Evolutionary conservation across 495 filamentous ascomycete species (phyloP).

Genomic region (Xylaria scruposa): DNA sequence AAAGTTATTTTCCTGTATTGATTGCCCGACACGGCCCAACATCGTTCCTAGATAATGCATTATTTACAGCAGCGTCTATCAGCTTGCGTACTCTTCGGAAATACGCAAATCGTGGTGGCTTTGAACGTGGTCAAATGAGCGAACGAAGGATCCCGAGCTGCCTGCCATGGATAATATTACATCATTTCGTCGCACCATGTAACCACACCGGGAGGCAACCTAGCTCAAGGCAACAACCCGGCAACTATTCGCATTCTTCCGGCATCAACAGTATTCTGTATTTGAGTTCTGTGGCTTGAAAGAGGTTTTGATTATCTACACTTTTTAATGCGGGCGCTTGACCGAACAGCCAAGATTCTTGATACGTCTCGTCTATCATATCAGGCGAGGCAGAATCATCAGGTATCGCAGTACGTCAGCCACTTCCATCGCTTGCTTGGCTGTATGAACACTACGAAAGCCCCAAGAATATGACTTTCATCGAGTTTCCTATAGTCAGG

Average conservation of each 20-base stretch:
- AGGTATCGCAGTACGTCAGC: background rate
- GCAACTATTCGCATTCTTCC: background rate
- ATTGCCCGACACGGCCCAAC: background rate
- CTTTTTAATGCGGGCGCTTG: background rate
- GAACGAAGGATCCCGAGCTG: background rate
- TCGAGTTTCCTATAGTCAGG: background rate
- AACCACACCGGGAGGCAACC: background rate
- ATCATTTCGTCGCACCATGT: background rate
- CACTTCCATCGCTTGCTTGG: background rate
- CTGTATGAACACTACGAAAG: background rate
- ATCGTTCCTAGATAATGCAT: conserved; percentile 1
- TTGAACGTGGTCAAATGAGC: background rate
- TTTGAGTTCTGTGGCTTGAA: background rate
- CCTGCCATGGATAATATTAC: background rate
- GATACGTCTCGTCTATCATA: background rate
- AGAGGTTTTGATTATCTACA: background rate
- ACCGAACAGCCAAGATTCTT: background rate
- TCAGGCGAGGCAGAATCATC: background rate
- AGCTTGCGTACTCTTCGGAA: background rate
- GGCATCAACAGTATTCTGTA: background rate
- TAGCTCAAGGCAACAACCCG: background rate
- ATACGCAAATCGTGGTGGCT: background rate
- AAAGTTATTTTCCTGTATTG: background rate
- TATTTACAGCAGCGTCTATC: background rate
- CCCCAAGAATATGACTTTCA: background rate